Conservation (phyloP, 345 rosid genomes). For the Aquilaria yunnanensis region DNA sequence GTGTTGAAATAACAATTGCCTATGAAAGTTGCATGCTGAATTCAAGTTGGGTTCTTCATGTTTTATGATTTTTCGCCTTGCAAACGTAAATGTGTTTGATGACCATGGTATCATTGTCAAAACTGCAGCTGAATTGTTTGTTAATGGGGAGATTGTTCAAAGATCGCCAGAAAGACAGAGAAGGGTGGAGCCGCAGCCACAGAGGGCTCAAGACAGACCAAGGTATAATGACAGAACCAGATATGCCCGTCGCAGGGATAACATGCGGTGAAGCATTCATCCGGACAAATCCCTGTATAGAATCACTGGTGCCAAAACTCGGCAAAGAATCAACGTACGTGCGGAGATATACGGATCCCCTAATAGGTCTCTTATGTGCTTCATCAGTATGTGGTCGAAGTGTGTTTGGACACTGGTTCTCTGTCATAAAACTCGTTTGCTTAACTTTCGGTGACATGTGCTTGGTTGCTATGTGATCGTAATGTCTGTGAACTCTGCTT, state of each 20-base stretch:
- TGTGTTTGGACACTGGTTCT: too few relatives aligned
- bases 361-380: too few relatives aligned
- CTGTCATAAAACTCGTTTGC: too few relatives aligned
- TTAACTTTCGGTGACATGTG: too few relatives aligned
- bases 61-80: too few relatives aligned
- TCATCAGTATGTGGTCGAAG: too few relatives aligned
- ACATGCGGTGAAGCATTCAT: conserved; percentile 32
- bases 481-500: too few relatives aligned
- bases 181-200: conserved; percentile 91
- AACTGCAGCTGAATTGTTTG: conserved; percentile 82
- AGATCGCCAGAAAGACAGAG: conserved; percentile 92
- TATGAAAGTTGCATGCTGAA: too few relatives aligned
- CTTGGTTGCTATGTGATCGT: too few relatives aligned
- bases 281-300: conserved; percentile 19
- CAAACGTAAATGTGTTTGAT: not conserved
- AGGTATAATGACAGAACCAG: conserved; percentile 95
- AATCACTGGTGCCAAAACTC: conserved; percentile 5
- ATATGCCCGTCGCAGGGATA: conserved; percentile 82
- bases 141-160: conserved; percentile 92
- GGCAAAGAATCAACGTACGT: not conserved
- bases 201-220: conserved; percentile 93
- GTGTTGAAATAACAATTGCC: not conserved
- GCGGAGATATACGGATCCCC: not conserved
- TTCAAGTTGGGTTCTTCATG: too few relatives aligned
- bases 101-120: not conserved